Base-by-base conservation (phyloP, 1,284 basidiomycete species). In the Ceratobasidium papillatum region DNA sequence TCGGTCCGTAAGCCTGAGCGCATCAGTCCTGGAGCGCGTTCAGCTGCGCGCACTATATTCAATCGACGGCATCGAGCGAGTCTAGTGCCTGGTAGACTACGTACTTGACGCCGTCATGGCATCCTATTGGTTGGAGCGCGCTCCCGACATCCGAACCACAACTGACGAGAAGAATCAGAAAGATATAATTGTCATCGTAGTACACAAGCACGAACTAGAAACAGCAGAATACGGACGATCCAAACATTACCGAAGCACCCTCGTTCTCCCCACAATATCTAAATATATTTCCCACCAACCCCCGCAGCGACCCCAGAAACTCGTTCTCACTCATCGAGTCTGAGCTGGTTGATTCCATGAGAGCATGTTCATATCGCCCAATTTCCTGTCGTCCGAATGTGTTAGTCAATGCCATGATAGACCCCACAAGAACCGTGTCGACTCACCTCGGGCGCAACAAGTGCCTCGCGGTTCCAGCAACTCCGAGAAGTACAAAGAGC, bases 401-500 rank as follows among this genome's bases (percentile, higher is more conserved):
- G 58, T 74, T 25, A 75, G 59, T 43, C 9, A 73, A 43, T 61
- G 34, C 36, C 63, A 51, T 30, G 22, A 51, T 51, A 45, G 69
- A 77, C 77, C 78, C 68, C 78, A 77, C 52, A n/a, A 19, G 32
- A 77, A 34, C 79, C 82, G 83, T 81, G 81, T 81, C 43, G 63
- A 88, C 87, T 77, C 83, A 95, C 88, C 97, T 91, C 76, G 98
- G 98, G 82, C 91, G 94, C 83, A 98, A 88, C 76, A 98, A 85
- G 84, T 99, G 96, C 76, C 96, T 87, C 74, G 94, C 89, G n/a
- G 95, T 95, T 34, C 98, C 95, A 12, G 91, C 86, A 68, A 98
- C 82, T 4, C 95, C 96, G 41, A 99, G 88, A 12, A 94, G 84
- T 36, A 99, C 90, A 80, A 98, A 98, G 22, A 99, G 85, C 11